These are phyloP conservation scores for Lactarius indigo DNA, from an alignment of 768 basidiomycete species.

Conservation along the genomic window DNA sequence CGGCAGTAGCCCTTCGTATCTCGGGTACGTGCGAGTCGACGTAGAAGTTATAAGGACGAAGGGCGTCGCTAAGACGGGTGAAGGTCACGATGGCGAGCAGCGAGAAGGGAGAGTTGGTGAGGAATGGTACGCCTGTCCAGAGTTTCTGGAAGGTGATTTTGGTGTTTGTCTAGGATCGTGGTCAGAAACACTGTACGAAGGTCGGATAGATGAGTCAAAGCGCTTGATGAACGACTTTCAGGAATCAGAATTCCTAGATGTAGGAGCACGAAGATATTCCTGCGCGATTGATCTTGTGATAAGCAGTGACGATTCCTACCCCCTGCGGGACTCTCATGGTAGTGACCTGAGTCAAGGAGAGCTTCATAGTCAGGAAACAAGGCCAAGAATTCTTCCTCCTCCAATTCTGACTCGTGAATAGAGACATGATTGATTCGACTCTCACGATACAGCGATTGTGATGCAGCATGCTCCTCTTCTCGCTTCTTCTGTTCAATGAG, in stretches of 20 bases:
- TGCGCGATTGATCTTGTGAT: conserved; percentile 36
- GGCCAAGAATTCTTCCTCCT: conserved; percentile 77
- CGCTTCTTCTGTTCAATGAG: conserved; percentile 71
- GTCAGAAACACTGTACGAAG: conserved; percentile 21
- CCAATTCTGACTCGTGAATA: conserved; percentile 65
- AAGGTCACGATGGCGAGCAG: conserved; percentile 37
- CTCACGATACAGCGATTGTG: conserved; percentile 73
- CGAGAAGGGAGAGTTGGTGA: conserved; percentile 51
- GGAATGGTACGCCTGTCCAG: conserved; percentile 52
- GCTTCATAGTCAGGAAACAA: conserved; percentile 82
- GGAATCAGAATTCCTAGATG: conserved; percentile 44
- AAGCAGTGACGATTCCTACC: conserved; percentile 18
- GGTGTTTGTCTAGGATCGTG: conserved; percentile 19
- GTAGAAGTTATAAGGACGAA: conserved; percentile 69
- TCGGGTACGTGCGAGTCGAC: conserved; percentile 71
- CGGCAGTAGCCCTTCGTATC: conserved; percentile 52
- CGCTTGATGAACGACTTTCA: conserved; percentile 33
- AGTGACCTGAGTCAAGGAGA: conserved; percentile 35
- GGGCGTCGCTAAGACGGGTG: conserved; percentile 25
- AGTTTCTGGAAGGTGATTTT: conserved; percentile 15
- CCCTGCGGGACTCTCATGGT: not conserved
- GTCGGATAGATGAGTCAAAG: conserved; percentile 14
- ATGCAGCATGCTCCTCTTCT: conserved; percentile 56
- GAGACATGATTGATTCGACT: conserved; percentile 51
- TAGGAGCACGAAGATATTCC: conserved; percentile 42